Base-by-base conservation (phyloP, 2,329 filamentous ascomycete species). In the Nannizzia gypsea region DNA sequence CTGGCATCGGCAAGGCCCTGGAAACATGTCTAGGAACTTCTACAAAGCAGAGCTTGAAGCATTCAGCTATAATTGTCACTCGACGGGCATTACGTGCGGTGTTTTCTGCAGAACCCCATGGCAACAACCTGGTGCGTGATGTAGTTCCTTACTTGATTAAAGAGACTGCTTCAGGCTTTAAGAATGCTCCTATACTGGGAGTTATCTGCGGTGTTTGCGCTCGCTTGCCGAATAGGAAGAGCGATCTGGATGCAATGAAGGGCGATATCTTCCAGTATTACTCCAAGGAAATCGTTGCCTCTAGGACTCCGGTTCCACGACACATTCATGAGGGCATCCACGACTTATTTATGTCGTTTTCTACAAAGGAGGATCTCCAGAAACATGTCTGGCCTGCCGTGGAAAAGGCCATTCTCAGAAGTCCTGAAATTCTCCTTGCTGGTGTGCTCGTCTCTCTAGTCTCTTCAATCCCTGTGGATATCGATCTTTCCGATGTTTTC, bases 361-460 rank as follows among this genome's bases (percentile, higher is more conserved):
- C 87, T 40, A 86, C 83, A 0, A 70, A 82, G 15, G 85, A 90
- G 24, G 90, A 96, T 64, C 71, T 97, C 31, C 81, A 83, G 58
- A 86, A 83, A 64, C 83, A 92, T 48, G 69, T 97, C 34, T 79
- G 95, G 24, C 89, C 91, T 6, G 78, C 90, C 0, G 77, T 97
- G 13, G 93, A 99, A 69, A 96, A 96, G 74, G 86, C 88, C 4
- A 80, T 99, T 59, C 76, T 99, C 52, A 83, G 95, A 70, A 87
- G 92, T 6, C 95, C 93, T 0, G 93, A 99, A 73, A 86, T 96
- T 48, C 84, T 96, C 13, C 78, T 97, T 28, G 85, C 87, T 66
- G 87, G 90, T 63, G 79, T 96, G 24, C 76, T 97, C 56, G 82
- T 86, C 4, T 83, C 87, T 11, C 78, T 97, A 52, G 79, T 95